Evolutionary conservation across 1,284 basidiomycete genomes (phyloP).

Genomic region (Hypsizygus ulmarius): DNA sequence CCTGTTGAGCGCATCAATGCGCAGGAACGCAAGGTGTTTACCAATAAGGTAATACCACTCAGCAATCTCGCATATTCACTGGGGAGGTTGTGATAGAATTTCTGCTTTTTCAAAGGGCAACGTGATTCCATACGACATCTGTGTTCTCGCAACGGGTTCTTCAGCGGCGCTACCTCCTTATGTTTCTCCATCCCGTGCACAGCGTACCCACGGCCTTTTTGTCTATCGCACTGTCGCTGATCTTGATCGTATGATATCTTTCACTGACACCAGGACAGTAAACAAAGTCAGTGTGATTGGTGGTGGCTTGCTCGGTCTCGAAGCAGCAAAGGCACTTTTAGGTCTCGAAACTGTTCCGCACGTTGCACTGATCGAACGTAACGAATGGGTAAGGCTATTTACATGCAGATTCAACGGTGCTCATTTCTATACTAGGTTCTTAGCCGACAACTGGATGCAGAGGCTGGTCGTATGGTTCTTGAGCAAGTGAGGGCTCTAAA

Average conservation of each 20-base stretch:
- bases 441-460: slow-evolving; percentile 68
- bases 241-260: slow-evolving; percentile 59
- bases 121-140: slow-evolving; percentile 62
- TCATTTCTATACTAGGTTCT: slow-evolving; percentile 59
- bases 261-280: slow-evolving; percentile 44
- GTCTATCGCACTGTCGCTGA: slow-evolving; percentile 75
- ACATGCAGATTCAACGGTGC: background rate
- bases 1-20: no score
- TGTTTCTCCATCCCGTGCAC: slow-evolving; percentile 39
- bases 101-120: slow-evolving; percentile 53
- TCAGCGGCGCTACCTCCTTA: slow-evolving; percentile 67
- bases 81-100: slow-evolving; percentile 42
- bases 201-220: slow-evolving; percentile 53
- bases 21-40: slow-evolving; percentile 37
- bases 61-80: no score
- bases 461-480: slow-evolving; percentile 68
- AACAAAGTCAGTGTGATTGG: slow-evolving; percentile 61
- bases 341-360: slow-evolving; percentile 31
- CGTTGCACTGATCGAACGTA: slow-evolving; percentile 3
- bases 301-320: slow-evolving; percentile 72
- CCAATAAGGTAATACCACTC: slow-evolving; percentile 54
- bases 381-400: background rate
- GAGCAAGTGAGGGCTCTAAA: slow-evolving; percentile 65
- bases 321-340: slow-evolving; percentile 72
- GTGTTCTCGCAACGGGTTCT: slow-evolving; percentile 73